Base-by-base conservation (phyloP, 2,329 filamentous ascomycete genomes). In the Phialophora verrucosa region DNA sequence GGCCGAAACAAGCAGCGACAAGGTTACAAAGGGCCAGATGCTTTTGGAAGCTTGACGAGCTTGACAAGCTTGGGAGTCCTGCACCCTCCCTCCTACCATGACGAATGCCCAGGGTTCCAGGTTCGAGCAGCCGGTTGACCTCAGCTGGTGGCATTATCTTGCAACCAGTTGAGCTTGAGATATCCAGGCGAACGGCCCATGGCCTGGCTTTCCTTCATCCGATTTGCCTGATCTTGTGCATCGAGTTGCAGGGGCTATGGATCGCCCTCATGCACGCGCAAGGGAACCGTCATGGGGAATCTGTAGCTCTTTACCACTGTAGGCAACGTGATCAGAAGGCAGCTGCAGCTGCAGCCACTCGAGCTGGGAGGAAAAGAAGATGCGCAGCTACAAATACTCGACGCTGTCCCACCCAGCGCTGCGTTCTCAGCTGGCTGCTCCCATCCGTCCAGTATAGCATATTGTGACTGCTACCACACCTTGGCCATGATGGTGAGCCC, bases 1-100 rank as follows among this genome's bases (percentile, higher is more conserved):
- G 35, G n/a, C 31, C 29, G 38, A 29, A 27, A 4, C 53, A 55
- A 32, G 53, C 29, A 55, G 55, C 35, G 29, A 11, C 31, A 44
- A 58, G 55, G 31, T 25, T 58, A 44, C 35, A 12, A 2, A 23
- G 29, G 7, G n/a, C 54, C 11, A 55, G 3, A 42, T 25, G 31
- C 32, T 27, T 47, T 44, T 11, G 31, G 55, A 58, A 29, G 55
- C 55, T 58, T 58, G 20, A 58, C 31, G 20, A 55, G 53, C 51
- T 54, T 54, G 27, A 57, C 23, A 23, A 57, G 55, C 55, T 31
- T 57, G 8, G 31, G 31, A 2, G n/a, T 17, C 27, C 11, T 44
- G 35, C 55, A 38, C 25, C 29, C 51, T 54, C 17, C 17, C 20
- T 23, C 44, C 4, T 8, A 20, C 53, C 25, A 55, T 55, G 53